Base-by-base conservation (phyloP, 176 grass and related monocot species). In the Oryza longistaminata region DNA sequence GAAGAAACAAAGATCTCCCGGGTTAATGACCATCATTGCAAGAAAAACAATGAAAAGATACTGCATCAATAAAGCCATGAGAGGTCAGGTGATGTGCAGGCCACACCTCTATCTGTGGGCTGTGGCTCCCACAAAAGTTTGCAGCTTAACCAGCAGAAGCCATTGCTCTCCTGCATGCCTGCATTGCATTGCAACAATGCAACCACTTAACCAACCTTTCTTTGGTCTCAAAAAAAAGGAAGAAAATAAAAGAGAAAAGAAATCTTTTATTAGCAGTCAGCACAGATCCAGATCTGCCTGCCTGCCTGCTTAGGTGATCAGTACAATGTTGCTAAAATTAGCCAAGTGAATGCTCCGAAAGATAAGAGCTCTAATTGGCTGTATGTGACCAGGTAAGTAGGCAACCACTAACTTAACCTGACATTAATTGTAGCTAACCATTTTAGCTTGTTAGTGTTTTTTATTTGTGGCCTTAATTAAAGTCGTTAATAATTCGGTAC, bases 121-220 rank as follows among this genome's bases (percentile, higher is more conserved):
- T 88, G 76, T 84, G 75, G 89, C 64, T 76, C 85, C 49, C 81
- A 80, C 53, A 67, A 74, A 76, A 65, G 19, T 71, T 70, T 64
- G 73, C 13, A 14, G 22, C 78, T 40, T 81, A 87, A 85, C 60
- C 60, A 86, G 72, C 44, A 68, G 65, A 69, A 34, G 72, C 7
- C 88, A 58, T 67, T 58, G 75, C 44, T 70, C 29, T 71, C 16
- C 26, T 82, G 58, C 35, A 37, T 37, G 66, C 16, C 26, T 82
- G 58, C 35, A 37, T 37, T 37, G 6, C 73, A 68, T 60, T 78
- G 73, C 14, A 86, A 90, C 73, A 68, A 48, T 78, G 73, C 14
- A 86, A 86, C 83, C 66, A 86, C 77, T 50, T 60, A 82, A 82
- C 75, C 48, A 83, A 68, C 21, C 73, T 90, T 79, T 90, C 67